A percentile compares a stretch with the other conserved stretches of the same genome.
These are phyloP conservation scores for Elongisporangium anandrum DNA, from an alignment of 352 stramenopile genomes.

Conservation along the genomic window DNA sequence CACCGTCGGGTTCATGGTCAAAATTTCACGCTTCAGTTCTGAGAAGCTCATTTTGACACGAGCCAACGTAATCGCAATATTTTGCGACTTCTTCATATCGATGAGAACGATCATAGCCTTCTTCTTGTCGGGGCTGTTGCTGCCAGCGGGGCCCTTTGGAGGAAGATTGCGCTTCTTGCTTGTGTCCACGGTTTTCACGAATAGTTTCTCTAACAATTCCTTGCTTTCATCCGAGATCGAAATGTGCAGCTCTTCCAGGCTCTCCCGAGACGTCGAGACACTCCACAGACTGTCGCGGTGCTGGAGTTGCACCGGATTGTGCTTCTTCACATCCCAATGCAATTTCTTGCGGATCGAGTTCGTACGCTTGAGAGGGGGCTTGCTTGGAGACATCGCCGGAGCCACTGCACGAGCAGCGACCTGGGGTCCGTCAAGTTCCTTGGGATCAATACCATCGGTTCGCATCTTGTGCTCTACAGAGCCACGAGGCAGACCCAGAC, in stretches of 20 bases:
- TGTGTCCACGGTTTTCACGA: constrained; percentile 62
- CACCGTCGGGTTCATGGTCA: constrained; percentile 73
- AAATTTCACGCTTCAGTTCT: constrained; percentile 66
- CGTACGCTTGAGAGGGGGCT: constrained; percentile 39
- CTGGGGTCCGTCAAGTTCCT: constrained; percentile 21
- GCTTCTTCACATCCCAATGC: constrained; percentile 74
- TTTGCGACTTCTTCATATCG: constrained; percentile 88
- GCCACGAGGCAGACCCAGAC: constrained; percentile 32
- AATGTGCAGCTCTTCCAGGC: constrained; percentile 23
- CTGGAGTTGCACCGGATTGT: constrained; percentile 15
- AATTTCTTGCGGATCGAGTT: constrained; percentile 85
- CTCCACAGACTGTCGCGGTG: constrained; percentile 71
- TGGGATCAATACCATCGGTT: constrained; percentile 29
- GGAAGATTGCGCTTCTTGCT: constrained; percentile 39
- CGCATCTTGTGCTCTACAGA: constrained; percentile 51
- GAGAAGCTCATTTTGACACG: constrained; percentile 69
- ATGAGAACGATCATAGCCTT: constrained; percentile 74
- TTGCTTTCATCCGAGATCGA: constrained; percentile 69
- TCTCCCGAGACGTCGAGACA: constrained; percentile 32
- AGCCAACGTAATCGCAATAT: constrained; percentile 81
- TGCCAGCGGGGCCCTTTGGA: constrained; percentile 14
- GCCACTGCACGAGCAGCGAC: constrained; percentile 1
- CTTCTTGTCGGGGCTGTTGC: constrained; percentile 40
- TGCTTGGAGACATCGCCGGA: neutral
- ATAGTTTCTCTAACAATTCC: constrained; percentile 70